Percentiles rank a stretch among this genome's conserved stretches.
Evolutionary conservation across 805 yeast species (phyloP).

Genomic region (Hanseniaspora pseudoguilliermondii): DNA sequence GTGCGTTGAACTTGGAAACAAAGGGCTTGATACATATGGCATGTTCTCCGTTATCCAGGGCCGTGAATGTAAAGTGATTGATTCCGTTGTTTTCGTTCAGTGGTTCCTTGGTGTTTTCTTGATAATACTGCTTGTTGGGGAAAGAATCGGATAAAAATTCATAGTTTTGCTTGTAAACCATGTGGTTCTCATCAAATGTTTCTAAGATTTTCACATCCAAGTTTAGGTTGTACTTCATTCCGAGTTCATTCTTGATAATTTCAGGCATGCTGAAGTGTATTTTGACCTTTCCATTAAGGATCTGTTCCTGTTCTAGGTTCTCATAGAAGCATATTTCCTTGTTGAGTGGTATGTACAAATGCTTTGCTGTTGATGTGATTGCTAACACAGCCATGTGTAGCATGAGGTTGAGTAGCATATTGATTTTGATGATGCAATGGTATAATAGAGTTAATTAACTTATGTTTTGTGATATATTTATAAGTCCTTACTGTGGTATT

Average conservation of each 20-base stretch:
- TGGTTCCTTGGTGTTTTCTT: not conserved
- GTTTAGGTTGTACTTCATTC: conserved; percentile 41
- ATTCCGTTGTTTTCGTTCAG: conserved; percentile 35
- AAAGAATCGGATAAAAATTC: conserved; percentile 1
- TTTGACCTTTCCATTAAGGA: conserved; percentile 67
- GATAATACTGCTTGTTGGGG: not conserved
- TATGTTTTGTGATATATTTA: no score
- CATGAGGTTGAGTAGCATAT: not conserved
- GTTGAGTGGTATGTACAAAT: conserved; percentile 67
- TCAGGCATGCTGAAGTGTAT: conserved; percentile 46
- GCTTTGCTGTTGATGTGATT: conserved; percentile 29
- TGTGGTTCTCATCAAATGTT: conserved; percentile 70
- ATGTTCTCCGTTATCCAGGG: conserved; percentile 77
- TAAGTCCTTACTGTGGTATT: no score
- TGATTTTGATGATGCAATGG: no score
- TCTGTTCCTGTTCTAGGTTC: conserved; percentile 62
- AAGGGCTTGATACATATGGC: conserved; percentile 53
- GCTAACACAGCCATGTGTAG: no score
- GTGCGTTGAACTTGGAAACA: not conserved
- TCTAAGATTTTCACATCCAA: conserved; percentile 38
- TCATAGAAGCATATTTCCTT: conserved; percentile 74
- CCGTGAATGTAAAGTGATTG: conserved; percentile 64
- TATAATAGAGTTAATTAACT: no score
- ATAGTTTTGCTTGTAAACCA: conserved; percentile 50
- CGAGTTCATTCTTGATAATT: conserved; percentile 32